These are phyloP conservation scores for Euphrasia confusa DNA, from an alignment of 257 asterid species.

Conservation along the genomic window DNA sequence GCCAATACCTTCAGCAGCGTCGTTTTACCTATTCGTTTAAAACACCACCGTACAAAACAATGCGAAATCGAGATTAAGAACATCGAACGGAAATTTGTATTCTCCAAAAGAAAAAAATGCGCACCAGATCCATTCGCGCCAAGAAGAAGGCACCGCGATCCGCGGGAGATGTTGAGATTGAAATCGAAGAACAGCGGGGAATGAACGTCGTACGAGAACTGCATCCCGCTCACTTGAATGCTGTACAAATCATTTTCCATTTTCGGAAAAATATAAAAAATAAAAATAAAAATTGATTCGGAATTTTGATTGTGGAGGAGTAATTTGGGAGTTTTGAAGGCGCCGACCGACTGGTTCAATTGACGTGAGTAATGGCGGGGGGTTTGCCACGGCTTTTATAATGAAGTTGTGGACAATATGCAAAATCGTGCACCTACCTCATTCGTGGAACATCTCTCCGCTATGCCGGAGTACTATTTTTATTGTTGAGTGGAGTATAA, in stretches of 20 bases:
- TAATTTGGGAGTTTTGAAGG: conserved; percentile 9
- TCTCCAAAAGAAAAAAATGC: neutral
- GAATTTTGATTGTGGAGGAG: neutral
- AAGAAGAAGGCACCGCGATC: conserved; percentile 89
- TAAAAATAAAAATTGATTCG: neutral
- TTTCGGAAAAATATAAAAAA: neutral
- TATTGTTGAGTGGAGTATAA: too few species aligned
- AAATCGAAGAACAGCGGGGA: conserved; percentile 73
- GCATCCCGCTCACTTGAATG: conserved; percentile 79
- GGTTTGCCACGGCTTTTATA: conserved; percentile 16
- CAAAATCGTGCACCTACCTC: too few species aligned
- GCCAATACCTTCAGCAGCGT: conserved; percentile 87
- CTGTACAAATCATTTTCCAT: conserved; percentile 41
- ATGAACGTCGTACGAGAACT: conserved; percentile 63
- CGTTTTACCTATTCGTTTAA: conserved; percentile 60
- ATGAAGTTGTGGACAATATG: too few species aligned
- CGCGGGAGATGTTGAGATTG: conserved; percentile 50
- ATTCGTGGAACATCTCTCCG: too few species aligned
- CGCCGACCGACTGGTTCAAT: conserved; percentile 6
- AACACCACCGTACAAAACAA: neutral
- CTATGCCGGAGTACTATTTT: too few species aligned
- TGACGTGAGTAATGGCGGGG: conserved; percentile 19
- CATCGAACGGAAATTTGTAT: neutral
- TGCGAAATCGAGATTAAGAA: neutral
- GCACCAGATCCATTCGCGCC: conserved; percentile 99